Evolutionary conservation across 495 filamentous ascomycete genomes (phyloP).

Genomic region (Pyronema omphalodes): DNA sequence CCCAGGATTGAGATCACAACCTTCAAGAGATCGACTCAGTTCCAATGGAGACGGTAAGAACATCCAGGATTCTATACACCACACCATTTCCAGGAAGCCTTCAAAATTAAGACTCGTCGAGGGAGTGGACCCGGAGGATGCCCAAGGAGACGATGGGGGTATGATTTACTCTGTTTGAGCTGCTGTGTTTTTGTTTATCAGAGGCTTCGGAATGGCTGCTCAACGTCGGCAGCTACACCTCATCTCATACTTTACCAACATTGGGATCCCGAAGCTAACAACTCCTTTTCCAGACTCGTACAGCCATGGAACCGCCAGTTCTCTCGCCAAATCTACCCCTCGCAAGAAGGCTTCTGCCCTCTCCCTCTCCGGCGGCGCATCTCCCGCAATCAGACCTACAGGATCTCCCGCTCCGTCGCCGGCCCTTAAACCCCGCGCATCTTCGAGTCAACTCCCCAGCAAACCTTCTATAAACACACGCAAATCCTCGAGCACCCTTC

Average conservation of each 20-base stretch:
- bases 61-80: neutral
- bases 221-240: too few species aligned
- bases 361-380: neutral
- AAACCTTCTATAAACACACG: constrained; percentile 1
- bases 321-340: neutral
- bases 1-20: constrained; percentile 8
- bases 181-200: neutral
- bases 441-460: neutral
- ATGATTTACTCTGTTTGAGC: neutral
- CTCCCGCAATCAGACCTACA: neutral
- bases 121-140: neutral
- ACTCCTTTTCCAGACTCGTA: neutral
- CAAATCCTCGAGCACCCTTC: neutral
- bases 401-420: neutral
- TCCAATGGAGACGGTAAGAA: neutral
- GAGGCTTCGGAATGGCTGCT: neutral
- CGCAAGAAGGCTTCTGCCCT: neutral
- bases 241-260: neutral
- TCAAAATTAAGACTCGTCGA: constrained; percentile 14
- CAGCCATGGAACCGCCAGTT: neutral
- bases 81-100: constrained; percentile 7
- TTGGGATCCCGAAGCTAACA: neutral
- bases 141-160: neutral
- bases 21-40: constrained; percentile 6
- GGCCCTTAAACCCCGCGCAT: neutral